Conservation (phyloP, 2,329 filamentous ascomycete genomes). For the Apiospora kogelbergensis region DNA sequence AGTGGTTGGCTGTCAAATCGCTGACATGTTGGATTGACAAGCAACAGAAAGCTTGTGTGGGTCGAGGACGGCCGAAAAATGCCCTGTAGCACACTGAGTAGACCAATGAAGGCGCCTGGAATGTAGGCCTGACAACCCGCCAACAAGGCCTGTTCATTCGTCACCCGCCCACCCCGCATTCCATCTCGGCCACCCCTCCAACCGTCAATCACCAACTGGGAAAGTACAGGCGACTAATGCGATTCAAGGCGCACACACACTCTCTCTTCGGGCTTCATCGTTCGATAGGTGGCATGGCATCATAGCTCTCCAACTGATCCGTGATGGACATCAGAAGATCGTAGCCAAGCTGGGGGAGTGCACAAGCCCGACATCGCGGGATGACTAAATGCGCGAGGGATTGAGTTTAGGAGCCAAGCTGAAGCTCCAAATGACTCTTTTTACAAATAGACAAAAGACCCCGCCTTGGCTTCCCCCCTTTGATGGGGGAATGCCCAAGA, state of each 20-base stretch:
- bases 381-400: background rate
- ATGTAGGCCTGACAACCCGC: background rate
- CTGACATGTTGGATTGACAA: background rate
- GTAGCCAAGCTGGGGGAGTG: background rate
- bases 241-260: background rate
- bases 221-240: background rate
- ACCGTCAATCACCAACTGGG: background rate
- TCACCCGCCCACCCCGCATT: background rate
- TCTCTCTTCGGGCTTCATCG: background rate
- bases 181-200: background rate
- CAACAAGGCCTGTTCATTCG: background rate
- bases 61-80: background rate
- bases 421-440: background rate
- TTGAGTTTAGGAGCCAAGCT: background rate
- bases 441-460: constrained; percentile 4
- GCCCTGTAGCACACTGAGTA: background rate
- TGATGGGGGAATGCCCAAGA: background rate
- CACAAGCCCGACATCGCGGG: background rate
- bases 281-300: constrained; percentile 6
- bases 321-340: background rate
- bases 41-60: background rate
- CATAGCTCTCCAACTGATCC: background rate
- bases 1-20: background rate
- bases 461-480: constrained; percentile 2
- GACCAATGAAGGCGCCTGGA: background rate